Base-by-base conservation (phyloP, 805 yeast genomes). In the Candida peoriensis region DNA sequence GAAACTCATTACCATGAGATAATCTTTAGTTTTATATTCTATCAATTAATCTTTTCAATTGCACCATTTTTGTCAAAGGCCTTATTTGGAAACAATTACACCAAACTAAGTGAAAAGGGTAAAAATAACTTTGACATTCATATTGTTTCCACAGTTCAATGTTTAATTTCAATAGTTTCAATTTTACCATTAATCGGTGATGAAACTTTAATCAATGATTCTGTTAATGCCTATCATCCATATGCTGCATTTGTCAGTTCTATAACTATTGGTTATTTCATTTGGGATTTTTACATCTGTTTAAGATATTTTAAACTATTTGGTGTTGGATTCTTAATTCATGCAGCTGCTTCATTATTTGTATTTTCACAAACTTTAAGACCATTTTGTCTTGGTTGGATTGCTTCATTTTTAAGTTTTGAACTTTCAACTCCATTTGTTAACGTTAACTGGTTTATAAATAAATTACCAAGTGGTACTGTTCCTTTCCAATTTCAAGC, bases 391-490 rank as follows among this genome's bases (percentile, higher is more conserved):
- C 77, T 81, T 58, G 81, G 88, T 33, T 81, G 83, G 76, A 72
- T 84, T 19, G 90, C 95, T 2, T 76, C 80, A 15, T 93, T 89
- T 56, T 68, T 93, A 48, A 56, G 84, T 32, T 93, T 83, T 59
- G 98, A 93, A 61, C 70, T 84, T 26, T 81, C 95, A 30, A 85
- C 97, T 2, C 97, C 97, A 8, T 93, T 93, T 61, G 96, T 93
- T 42, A 94, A 93, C 60, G 57, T 85, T 54, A 86, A 93, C 58
- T 93, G 97, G 96, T 89, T 81, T 58, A 78, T 87, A 22, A 71
- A 82, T 21, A 80, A 84, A 48, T 65, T 88, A 13, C 93, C 95
- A 1, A 68, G 68, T 2, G 84, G 82, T 4, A 58, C 76, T 4
- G 67, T 86, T 33, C 78, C 83, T 27, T 66, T 66, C 17, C 66